Base-by-base conservation (phyloP, 2,329 filamentous ascomycete genomes). In the Cyclaneusma minus region DNA sequence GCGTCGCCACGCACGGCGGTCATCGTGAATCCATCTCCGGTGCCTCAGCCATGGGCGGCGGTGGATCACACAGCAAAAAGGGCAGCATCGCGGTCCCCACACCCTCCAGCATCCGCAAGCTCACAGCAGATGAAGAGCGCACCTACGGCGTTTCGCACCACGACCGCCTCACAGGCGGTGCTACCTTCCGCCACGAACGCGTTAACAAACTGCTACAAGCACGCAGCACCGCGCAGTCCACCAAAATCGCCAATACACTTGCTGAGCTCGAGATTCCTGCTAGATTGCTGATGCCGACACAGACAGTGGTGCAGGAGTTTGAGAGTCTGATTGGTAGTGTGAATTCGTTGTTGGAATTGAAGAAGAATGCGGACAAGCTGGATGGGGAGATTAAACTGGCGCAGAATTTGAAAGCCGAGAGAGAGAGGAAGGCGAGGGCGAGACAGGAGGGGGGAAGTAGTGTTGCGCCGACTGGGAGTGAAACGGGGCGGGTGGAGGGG, bases 181-280 rank as follows among this genome's bases (percentile, higher is more conserved):
- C 93, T 18, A 77, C 81, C 9, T 95, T 95, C 63, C 80, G 87
- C 8, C 83, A 83, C 15, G 80, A 87, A 41, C 76, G 71, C 48
- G 68, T 87, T 31, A 74, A 76, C 39, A 84, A 84, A 50, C 67
- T 82, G 13, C 76, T 83, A 29, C 71, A 73, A 19, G 77, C 77
- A 36, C 85, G 85, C 54, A 77, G 68, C 10, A 69, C 75, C 28
- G 68, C 78, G 33, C 79, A 85, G 46, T 80, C 81, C 37, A 53
- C 70, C 33, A 78, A 80, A 35, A 84, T 89, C 35, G 70, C 63
- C 9, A 75, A 76, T 29, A 72, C 73, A 4, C 66, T 89, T 13
- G 62, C 61, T 21, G 76, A 84, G 48, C 57, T 87, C 5, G 74
- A 79, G 21, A 67, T 89, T 21, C 68, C 75, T 1, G 60, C 65